phyloP scores from a whole-genome alignment of 257 asterid species.

The Paulownia fortunei region DNA sequence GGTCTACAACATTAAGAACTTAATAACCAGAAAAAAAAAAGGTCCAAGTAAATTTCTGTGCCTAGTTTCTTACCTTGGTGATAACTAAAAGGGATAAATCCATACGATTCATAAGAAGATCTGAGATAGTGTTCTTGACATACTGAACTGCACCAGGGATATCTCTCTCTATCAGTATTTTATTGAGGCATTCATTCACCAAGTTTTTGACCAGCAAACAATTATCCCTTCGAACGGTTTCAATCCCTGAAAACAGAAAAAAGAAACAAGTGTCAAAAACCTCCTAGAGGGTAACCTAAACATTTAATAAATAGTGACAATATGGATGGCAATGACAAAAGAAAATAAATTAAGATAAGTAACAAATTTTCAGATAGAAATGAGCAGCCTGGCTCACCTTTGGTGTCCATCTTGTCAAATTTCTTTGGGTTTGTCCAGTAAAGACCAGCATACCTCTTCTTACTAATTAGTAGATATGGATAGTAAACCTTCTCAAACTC shows the following conservation, averaged over 20 bases:
- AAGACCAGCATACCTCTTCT: conserved; percentile 99
- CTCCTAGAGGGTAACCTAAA: background rate
- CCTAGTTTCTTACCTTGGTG: conserved; percentile 72
- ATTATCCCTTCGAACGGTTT: conserved; percentile 96
- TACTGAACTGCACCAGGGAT: conserved; percentile 95
- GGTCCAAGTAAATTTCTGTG: background rate
- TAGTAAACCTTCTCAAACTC: conserved; percentile 97
- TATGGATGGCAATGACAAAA: conserved; percentile 11
- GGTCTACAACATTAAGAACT: conserved; percentile 17
- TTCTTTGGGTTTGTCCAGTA: conserved; percentile 94
- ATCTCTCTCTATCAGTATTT: conserved; percentile 90
- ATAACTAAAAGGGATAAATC: conserved; percentile 97
- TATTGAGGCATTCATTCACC: conserved; percentile 90
- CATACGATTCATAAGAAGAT: conserved; percentile 98
- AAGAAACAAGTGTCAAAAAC: conserved; percentile 12
- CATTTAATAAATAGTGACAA: background rate
- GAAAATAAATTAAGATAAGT: conserved; percentile 16
- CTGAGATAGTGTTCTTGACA: conserved; percentile 91
- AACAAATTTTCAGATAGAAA: conserved; percentile 24
- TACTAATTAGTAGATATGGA: conserved; percentile 93
- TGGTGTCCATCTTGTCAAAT: conserved; percentile 96
- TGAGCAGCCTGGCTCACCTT: conserved; percentile 65
- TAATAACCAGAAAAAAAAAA: conserved; percentile 4
- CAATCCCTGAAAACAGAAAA: conserved; percentile 69
- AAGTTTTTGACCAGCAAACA: conserved; percentile 94